phyloP scores from a whole-genome alignment of 148 eudicot genomes.

The Cornus suecica region DNA sequence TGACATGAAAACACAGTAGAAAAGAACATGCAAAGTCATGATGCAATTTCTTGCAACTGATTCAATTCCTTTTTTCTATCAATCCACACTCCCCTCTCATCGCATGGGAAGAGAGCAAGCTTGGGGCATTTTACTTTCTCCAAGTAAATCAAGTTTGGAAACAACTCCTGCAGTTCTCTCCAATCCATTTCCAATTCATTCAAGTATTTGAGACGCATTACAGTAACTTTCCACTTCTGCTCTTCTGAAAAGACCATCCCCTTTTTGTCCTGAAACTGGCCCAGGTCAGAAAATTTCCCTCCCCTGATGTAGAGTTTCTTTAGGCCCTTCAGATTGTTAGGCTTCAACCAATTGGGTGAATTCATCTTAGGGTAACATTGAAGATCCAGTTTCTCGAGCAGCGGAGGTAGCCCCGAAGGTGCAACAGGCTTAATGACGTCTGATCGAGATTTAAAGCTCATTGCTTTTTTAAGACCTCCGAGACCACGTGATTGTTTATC shows the following conservation, averaged over 20 bases:
- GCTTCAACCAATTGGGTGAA: slow-evolving; percentile 24
- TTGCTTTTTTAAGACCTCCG: background rate
- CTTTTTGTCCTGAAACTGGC: slow-evolving; percentile 11
- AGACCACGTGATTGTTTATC: background rate
- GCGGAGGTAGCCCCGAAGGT: background rate
- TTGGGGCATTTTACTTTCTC: slow-evolving; percentile 33
- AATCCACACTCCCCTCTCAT: slow-evolving; percentile 36
- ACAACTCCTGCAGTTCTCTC: slow-evolving; percentile 12
- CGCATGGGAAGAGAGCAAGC: slow-evolving; percentile 32
- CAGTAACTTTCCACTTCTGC: slow-evolving; percentile 26
- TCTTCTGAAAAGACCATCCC: background rate
- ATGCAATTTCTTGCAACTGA: background rate
- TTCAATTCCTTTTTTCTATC: background rate
- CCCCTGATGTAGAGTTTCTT: slow-evolving; percentile 45
- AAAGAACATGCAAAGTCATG: background rate
- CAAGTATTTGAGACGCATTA: slow-evolving; percentile 32
- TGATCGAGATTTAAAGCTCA: too few relatives aligned
- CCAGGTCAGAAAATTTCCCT: slow-evolving; percentile 31
- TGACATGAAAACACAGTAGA: background rate
- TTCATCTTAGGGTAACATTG: slow-evolving; percentile 21
- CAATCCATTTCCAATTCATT: slow-evolving; percentile 19
- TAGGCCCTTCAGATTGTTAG: slow-evolving; percentile 11
- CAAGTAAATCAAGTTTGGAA: slow-evolving; percentile 26
- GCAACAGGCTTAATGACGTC: background rate
- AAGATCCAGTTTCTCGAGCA: slow-evolving; percentile 43